Evolutionary conservation across 129 eudicot species (phyloP).

Genomic region (Tagetes patula): DNA sequence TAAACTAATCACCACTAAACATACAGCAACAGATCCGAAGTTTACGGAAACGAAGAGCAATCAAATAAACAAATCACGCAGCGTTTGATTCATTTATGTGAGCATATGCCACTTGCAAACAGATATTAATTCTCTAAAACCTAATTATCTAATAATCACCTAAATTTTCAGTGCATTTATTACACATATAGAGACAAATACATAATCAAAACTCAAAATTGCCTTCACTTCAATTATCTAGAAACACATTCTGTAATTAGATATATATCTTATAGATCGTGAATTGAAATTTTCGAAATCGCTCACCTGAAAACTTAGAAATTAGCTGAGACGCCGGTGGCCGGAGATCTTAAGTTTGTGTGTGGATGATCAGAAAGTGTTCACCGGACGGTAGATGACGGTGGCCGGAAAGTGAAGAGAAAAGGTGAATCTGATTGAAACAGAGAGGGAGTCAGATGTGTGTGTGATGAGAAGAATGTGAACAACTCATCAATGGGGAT

Average conservation of each 20-base stretch:
- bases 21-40: conserved; percentile 27
- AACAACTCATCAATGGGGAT: conserved; percentile 37
- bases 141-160: conserved; percentile 24
- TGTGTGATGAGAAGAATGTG: conserved; percentile 32
- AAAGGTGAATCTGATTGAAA: conserved; percentile 26
- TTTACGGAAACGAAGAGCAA: conserved; percentile 23
- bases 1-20: conserved; percentile 1
- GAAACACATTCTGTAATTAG: not conserved
- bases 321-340: conserved; percentile 2
- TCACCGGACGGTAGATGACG: not conserved
- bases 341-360: conserved; percentile 2
- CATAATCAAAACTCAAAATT: not conserved
- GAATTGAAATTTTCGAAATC: not conserved
- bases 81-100: not conserved
- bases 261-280: conserved; percentile 21
- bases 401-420: conserved; percentile 20
- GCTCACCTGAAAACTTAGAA: conserved; percentile 29
- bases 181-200: conserved; percentile 21
- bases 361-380: conserved; percentile 6
- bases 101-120: conserved; percentile 4
- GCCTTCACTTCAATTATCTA: not conserved
- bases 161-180: conserved; percentile 26
- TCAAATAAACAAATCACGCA: conserved; percentile 5
- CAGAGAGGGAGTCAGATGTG: conserved; percentile 35
- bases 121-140: conserved; percentile 12